Percentiles rank a stretch among this genome's conserved stretches.
Evolutionary conservation across 1,284 basidiomycete genomes (phyloP).

Genomic region (Rhodotorula sp.): DNA sequence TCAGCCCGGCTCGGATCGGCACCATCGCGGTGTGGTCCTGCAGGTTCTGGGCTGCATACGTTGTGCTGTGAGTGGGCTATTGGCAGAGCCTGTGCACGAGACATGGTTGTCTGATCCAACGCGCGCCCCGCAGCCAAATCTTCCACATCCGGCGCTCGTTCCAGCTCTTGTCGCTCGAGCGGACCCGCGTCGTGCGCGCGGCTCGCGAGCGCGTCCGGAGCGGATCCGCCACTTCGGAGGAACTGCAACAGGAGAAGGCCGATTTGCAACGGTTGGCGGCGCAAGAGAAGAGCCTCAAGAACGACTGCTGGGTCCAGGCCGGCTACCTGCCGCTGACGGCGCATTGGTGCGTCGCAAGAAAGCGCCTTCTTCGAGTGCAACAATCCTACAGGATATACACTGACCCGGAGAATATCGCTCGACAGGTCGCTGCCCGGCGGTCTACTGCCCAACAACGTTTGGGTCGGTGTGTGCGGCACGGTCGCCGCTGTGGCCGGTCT

Average conservation of each 20-base stretch:
- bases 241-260: constrained; percentile 50
- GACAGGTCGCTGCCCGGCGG: constrained; percentile 34
- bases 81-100: constrained; percentile 45
- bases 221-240: constrained; percentile 46
- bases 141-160: constrained; percentile 37
- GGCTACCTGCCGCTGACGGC: constrained; percentile 75
- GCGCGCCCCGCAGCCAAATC: constrained; percentile 47
- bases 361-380: neutral
- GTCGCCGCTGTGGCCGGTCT: constrained; percentile 30
- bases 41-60: constrained; percentile 72
- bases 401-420: neutral
- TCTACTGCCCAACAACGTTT: constrained; percentile 29
- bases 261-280: constrained; percentile 58
- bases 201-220: constrained; percentile 21
- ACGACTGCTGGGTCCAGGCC: constrained; percentile 68
- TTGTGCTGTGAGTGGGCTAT: constrained; percentile 59
- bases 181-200: constrained; percentile 39
- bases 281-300: constrained; percentile 67
- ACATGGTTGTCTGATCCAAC: constrained; percentile 53
- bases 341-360: constrained; percentile 63
- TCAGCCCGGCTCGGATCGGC: constrained; percentile 49
- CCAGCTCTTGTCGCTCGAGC: constrained; percentile 48
- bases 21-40: constrained; percentile 64
- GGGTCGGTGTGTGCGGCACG: constrained; percentile 38
- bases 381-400: rapidly evolving